Evolutionary conservation across 2,329 filamentous ascomycete genomes (phyloP), one percentile per base, ranked within the genome.

Genomic region (Neonectria sp.): DNA sequence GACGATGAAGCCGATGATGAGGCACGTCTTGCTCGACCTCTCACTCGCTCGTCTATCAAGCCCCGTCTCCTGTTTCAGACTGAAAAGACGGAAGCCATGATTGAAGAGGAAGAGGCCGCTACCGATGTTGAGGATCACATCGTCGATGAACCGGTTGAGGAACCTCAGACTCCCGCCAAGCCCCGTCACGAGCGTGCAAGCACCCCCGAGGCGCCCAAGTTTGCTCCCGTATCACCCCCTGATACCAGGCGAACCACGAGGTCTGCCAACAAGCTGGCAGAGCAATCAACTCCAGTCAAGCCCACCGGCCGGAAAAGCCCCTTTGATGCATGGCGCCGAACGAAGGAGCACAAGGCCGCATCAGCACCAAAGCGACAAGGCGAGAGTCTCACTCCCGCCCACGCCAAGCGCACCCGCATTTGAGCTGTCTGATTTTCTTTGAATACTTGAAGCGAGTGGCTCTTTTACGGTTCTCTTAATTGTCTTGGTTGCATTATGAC

Each of bases 41-140:
- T 92, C 60, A 92, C 91, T 27, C 90, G 92, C 65, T 90, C 91
- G n/a, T 84, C 88, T 2, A 86, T 95, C 77, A 91, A 92, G 80
- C 92, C 92, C 15, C 89, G 91, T 37, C 86, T 94, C 9, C 86
- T 95, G 8, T 95, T 94, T 81, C 89, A 90, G 4, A 80, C 82
- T 46, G 83, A 83, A 68, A 85, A 85, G 71, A 82, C 77, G 73
- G 80, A 76, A 73, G 80, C 82, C 63, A 77, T 82, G 31, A 79
- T 84, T 2, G 86, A 90, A 57, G 86, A 90, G 60, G 89, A 90
- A 60, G 90, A 93, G 75, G 87, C 87, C 6, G 78, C 81, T 65
- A 89, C 89, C 40, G 86, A 91, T 73, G 84, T 90, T 48, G 89
- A 91, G 72, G 89, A 81, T 43, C 78, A 81, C 35, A 68, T 77